Evolutionary conservation across 495 filamentous ascomycete genomes (phyloP), one percentile per base, ranked within the genome.

Genomic region (Ramalina peruviana): DNA sequence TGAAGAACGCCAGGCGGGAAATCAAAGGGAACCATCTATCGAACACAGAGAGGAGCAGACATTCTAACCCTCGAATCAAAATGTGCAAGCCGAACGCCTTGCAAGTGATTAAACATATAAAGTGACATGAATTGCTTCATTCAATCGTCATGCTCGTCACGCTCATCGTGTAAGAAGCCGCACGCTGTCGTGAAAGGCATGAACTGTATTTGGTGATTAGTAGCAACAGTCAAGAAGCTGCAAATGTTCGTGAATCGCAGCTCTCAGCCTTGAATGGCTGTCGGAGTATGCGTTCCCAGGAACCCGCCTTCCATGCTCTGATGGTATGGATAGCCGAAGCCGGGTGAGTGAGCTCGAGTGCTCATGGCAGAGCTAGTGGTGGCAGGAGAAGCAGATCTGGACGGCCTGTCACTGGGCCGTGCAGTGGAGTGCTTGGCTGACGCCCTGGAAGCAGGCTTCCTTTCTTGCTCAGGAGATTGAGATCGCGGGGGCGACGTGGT

Each of bases 251-350:
- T 25, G 9, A 45, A 33, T 11, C 30, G 9, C 30, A 33, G 7
- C 42, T 1, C 20, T 51, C 36, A 74, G 46, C 72, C 70, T 56
- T 62, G 66, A 48, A 75, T 74, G 26, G 66, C 63, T 44, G 71
- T 65, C 9, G 71, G 69, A 16, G 67, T 62, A 51, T 71, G 68
- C 39, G 67, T 53, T 51, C 72, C 69, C 43, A 75, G 60, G 37
- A 74, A 65, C 23, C 59, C 62, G 43, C 61, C 62, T 45, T 68
- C 65, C 56, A 69, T 54, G 5, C 61, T 49, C 41, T 65, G 59
- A 47, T 69, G 58, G 41, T 69, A 72, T 26, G 61, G 59, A 56
- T 72, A 71, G 38, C 56, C 61, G 36, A 65, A 68, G 36, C 60
- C 63, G 7, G 66, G 64, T 3, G 73, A 69, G 44, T 69, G 54